Percentiles rank a stretch among this genome's conserved stretches.
Conservation (phyloP, 805 yeast genomes). For the Starmera quercuum region DNA sequence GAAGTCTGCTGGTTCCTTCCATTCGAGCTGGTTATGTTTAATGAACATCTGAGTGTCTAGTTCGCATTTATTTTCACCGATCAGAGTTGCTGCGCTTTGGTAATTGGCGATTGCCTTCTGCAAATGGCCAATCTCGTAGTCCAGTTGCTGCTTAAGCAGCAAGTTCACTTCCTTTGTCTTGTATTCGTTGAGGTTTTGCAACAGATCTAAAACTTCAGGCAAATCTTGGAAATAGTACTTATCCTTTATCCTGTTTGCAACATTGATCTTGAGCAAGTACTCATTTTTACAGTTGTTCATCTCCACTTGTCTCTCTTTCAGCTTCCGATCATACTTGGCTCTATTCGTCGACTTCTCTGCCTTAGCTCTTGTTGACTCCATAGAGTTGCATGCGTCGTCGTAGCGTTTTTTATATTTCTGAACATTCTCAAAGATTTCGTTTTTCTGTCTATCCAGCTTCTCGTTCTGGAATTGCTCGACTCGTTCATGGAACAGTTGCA, state of each 20-base stretch:
- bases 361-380: slow-evolving; percentile 76
- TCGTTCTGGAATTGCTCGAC: slow-evolving; percentile 50
- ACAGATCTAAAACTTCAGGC: slow-evolving; percentile 80
- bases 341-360: slow-evolving; percentile 53
- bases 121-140: slow-evolving; percentile 50
- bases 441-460: slow-evolving; percentile 38
- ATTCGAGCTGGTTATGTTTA: slow-evolving; percentile 68
- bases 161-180: slow-evolving; percentile 67
- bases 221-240: slow-evolving; percentile 88
- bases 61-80: slow-evolving; percentile 62
- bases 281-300: slow-evolving; percentile 88
- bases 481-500: slow-evolving; percentile 44
- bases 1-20: slow-evolving; percentile 87
- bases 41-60: slow-evolving; percentile 87
- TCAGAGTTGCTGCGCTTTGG: slow-evolving; percentile 42
- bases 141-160: slow-evolving; percentile 53
- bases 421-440: slow-evolving; percentile 21
- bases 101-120: slow-evolving; percentile 36
- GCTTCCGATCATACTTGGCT: slow-evolving; percentile 36
- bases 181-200: slow-evolving; percentile 78
- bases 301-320: slow-evolving; percentile 56
- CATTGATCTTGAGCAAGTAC: slow-evolving; percentile 71
- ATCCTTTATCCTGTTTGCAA: slow-evolving; percentile 87
- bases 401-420: slow-evolving; percentile 55
- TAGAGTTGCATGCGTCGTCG: slow-evolving; percentile 69